Percentiles rank a stretch among this genome's conserved stretches.
These are phyloP conservation scores for Trichoderma asperellum DNA, from an alignment of 2,329 filamentous ascomycete genomes.

Conservation along the genomic window DNA sequence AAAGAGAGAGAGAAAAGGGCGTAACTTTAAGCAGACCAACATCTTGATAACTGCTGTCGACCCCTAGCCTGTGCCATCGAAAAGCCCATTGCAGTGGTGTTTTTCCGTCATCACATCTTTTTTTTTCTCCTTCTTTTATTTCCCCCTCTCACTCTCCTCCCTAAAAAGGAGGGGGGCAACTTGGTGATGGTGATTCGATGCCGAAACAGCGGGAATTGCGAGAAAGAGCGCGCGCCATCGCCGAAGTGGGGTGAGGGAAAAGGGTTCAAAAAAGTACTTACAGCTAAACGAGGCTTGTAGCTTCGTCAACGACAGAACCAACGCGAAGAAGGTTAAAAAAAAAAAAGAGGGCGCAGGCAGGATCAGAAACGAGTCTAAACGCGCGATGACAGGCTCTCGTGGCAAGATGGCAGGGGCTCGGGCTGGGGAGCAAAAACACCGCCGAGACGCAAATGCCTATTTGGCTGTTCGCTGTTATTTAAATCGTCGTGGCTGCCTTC, in stretches of 20 bases:
- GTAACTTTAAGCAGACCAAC: background rate
- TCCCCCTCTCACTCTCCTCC: background rate
- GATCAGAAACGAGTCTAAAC: conserved; percentile 19
- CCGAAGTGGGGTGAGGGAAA: conserved; percentile 14
- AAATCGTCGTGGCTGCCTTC: conserved; percentile 40
- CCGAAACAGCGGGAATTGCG: background rate
- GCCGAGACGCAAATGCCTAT: conserved; percentile 8
- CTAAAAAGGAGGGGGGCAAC: background rate
- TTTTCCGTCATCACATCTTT: conserved; percentile 3
- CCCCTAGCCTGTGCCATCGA: conserved; percentile 7
- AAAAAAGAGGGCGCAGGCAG: background rate
- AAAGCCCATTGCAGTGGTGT: conserved; percentile 4
- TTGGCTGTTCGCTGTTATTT: conserved; percentile 4
- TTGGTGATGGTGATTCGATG: conserved; percentile 14
- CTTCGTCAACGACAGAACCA: conserved; percentile 1
- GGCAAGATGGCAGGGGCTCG: conserved; percentile 1
- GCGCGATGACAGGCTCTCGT: conserved; percentile 22
- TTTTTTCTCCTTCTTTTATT: background rate
- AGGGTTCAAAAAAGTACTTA: conserved; percentile 9
- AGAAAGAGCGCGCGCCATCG: conserved; percentile 22
- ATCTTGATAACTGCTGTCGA: background rate
- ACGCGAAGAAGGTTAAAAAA: conserved; percentile 7
- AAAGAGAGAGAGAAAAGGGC: conserved; percentile 7
- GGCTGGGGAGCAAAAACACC: conserved; percentile 1
- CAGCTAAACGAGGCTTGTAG: conserved; percentile 12